Evolutionary conservation across 805 yeast genomes (phyloP).

Genomic region (Saccharomycopsis lassenensis): DNA sequence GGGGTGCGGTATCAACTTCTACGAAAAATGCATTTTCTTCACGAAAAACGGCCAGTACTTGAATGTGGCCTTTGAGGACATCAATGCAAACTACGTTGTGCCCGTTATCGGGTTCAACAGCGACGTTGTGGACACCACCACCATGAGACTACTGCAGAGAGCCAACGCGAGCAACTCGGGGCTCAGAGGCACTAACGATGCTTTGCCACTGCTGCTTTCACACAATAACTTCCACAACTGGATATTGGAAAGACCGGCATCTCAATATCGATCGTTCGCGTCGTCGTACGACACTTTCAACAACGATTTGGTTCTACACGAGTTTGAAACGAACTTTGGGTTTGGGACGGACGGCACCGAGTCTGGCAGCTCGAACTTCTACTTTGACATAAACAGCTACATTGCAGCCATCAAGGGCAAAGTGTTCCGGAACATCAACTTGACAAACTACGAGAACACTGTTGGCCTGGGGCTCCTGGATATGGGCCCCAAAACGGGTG

Average conservation of each 20-base stretch:
- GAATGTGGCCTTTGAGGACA: constrained; percentile 43
- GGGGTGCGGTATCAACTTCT: constrained; percentile 77
- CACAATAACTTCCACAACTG: constrained; percentile 5
- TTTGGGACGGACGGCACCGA: constrained; percentile 25
- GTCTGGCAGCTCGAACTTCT: constrained; percentile 26
- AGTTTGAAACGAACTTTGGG: constrained; percentile 22
- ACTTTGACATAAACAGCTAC: constrained; percentile 39
- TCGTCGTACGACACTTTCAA: constrained; percentile 8
- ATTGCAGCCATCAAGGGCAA: constrained; percentile 28
- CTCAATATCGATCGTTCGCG: constrained; percentile 6
- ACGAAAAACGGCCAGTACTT: constrained; percentile 71
- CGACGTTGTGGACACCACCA: background rate
- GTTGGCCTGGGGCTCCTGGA: background rate
- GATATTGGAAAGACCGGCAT: no score
- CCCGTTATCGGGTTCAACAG: constrained; percentile 39
- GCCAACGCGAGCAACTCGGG: background rate
- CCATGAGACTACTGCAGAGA: background rate
- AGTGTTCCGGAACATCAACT: constrained; percentile 13
- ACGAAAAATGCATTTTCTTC: constrained; percentile 51
- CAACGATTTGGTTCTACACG: constrained; percentile 12
- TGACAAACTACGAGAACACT: constrained; percentile 3
- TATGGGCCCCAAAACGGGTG: background rate
- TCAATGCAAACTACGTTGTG: constrained; percentile 29
- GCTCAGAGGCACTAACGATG: constrained; percentile 3
- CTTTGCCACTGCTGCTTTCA: background rate